Percentiles rank a stretch among this genome's conserved stretches.
Conservation (phyloP, 495 filamentous ascomycete species). For the Daldinia grandis region DNA sequence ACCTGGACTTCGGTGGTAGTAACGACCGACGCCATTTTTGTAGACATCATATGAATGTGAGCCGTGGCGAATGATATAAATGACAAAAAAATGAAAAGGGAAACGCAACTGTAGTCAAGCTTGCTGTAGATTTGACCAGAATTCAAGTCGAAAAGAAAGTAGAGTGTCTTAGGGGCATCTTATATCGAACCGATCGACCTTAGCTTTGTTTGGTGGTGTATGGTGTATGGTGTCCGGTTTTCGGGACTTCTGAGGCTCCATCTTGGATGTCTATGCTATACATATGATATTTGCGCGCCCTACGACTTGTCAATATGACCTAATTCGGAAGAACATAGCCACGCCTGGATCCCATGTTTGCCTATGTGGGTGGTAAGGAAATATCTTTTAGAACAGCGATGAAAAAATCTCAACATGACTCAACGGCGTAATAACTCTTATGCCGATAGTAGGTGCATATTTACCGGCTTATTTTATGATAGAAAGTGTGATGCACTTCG, state of each 20-base stretch:
- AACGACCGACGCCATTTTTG: slow-evolving; percentile 22
- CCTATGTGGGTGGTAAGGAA: not conserved
- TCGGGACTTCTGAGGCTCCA: not conserved
- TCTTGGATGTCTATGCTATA: not conserved
- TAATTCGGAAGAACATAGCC: not conserved
- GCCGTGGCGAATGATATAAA: not conserved
- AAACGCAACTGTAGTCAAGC: not conserved
- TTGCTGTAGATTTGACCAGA: not conserved
- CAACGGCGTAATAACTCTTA: not conserved
- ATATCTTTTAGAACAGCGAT: not conserved
- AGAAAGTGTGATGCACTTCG: not conserved
- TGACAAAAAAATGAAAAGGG: not conserved
- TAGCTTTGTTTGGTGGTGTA: not conserved
- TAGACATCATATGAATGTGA: slow-evolving; percentile 15
- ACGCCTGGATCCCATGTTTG: not conserved
- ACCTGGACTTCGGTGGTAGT: not conserved
- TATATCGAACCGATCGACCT: not conserved
- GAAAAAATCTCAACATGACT: slow-evolving; percentile 4
- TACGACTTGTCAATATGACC: slow-evolving; percentile 10
- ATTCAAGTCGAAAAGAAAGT: not conserved
- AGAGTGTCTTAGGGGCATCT: not conserved
- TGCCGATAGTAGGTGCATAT: not conserved
- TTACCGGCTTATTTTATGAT: not conserved
- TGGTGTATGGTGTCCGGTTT: not conserved
- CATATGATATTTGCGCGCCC: slow-evolving; percentile 4